phyloP scores from a whole-genome alignment of 345 rosid species.

The Geranium brycei region DNA sequence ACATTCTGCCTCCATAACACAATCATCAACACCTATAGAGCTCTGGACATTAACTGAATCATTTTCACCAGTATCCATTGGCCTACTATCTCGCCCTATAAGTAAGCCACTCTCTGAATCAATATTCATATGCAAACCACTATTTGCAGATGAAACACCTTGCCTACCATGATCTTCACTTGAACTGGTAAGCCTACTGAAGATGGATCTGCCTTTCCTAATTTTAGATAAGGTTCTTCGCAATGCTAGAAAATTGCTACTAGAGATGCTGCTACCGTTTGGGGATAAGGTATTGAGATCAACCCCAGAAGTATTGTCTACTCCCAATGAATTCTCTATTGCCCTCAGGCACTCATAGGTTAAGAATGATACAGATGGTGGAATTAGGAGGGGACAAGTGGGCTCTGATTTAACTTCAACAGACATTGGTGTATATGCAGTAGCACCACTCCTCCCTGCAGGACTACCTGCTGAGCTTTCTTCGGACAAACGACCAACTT shows the following conservation, averaged over 20 bases:
- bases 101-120: constrained; percentile 27
- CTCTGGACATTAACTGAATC: constrained; percentile 13
- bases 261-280: constrained; percentile 21
- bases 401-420: constrained; percentile 25
- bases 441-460: constrained; percentile 32
- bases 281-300: constrained; percentile 20
- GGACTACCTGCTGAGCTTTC: constrained; percentile 58
- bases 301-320: constrained; percentile 32
- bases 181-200: constrained; percentile 40
- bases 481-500: constrained; percentile 70
- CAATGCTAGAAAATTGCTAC: constrained; percentile 36
- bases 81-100: constrained; percentile 21
- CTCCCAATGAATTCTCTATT: constrained; percentile 54
- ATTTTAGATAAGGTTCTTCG: constrained; percentile 44
- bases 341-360: constrained; percentile 62
- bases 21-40: constrained; percentile 22
- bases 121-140: constrained; percentile 20
- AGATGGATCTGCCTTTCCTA: constrained; percentile 39
- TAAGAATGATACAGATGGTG: constrained; percentile 46
- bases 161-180: constrained; percentile 29
- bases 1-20: constrained; percentile 25
- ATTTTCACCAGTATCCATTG: constrained; percentile 16
- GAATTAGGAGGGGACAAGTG: constrained; percentile 26
- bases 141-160: constrained; percentile 17
- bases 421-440: constrained; percentile 21